Evolutionary conservation across 352 stramenopile genomes (phyloP), one percentile per base, ranked within the genome.

Genomic region (Halophytophthora polymorphica): DNA sequence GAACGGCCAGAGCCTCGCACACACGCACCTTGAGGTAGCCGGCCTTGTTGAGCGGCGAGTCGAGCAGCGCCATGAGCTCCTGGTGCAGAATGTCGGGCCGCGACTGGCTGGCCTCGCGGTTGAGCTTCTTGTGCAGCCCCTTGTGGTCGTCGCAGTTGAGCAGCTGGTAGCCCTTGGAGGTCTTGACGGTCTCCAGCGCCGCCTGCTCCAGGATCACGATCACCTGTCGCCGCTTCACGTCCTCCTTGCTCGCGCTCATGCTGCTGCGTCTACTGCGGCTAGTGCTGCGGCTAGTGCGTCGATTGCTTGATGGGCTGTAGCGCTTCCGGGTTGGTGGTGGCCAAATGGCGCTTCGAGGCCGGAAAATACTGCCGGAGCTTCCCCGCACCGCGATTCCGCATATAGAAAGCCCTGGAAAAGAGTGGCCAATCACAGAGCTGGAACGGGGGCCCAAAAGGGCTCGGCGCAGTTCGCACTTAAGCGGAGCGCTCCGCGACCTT

Each of bases 61-160:
- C 97, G 36, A 99, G 74, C 59, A 99, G 62, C 17, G 97, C 95
- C 77, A 99, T 93, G 31, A 99, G 79, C 78, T 98, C 96, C 76
- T 98, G 95, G 75, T 99, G 98, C 45, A 98, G 79, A 72, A 99
- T 99, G 78, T 99, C 98, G 1, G 98, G 98, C 13, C 98, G 93
- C 58, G 93, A 98, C 40, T 97, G 81, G 60, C 96, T 96, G 19
- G 97, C 97, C 58, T 99, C 96, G 59, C 95, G 96, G 60, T 96
- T 93, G 64, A 96, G 89, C 64, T 98, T 98, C 60, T 96, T 96
- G 66, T 98, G 90, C 35, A 98, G 64, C 15, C 77, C 77, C 53
- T 96, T 94, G 71, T 99, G 97, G 80, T 99, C 98, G 71, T 99
- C 98, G 64, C 96, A 99, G 82, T 99, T 99, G 34, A 99, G 88